These are phyloP conservation scores for Starmera caribaea DNA, from an alignment of 805 yeast species.

Conservation along the genomic window DNA sequence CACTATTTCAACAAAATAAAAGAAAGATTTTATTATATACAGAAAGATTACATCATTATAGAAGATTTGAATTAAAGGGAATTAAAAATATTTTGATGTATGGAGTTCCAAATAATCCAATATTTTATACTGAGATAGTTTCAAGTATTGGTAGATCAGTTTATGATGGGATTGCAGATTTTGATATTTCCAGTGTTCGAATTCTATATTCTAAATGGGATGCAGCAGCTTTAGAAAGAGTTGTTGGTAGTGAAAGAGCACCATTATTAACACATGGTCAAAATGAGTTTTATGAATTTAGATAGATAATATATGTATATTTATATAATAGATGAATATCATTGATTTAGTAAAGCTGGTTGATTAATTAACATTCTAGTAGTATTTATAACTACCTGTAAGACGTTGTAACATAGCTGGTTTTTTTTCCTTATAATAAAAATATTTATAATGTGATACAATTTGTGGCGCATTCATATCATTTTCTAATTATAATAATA, in stretches of 20 bases:
- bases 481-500: too few relatives aligned
- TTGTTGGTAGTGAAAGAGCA: conserved; percentile 73
- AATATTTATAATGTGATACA: too few relatives aligned
- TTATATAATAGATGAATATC: conserved; percentile 1
- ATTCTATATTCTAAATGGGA: conserved; percentile 73
- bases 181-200: conserved; percentile 48
- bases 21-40: conserved; percentile 75
- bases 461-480: too few relatives aligned
- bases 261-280: conserved; percentile 60
- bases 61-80: conserved; percentile 78
- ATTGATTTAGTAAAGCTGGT: too few relatives aligned
- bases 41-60: conserved; percentile 87
- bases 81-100: conserved; percentile 77
- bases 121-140: conserved; percentile 70
- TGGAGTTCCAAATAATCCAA: conserved; percentile 77
- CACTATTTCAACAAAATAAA: conserved; percentile 54
- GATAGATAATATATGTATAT: too few relatives aligned
- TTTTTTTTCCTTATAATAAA: too few relatives aligned
- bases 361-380: too few relatives aligned
- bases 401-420: too few relatives aligned
- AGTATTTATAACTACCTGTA: too few relatives aligned
- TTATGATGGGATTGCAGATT: conserved; percentile 40
- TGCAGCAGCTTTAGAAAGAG: conserved; percentile 63
- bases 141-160: conserved; percentile 55
- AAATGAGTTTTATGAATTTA: conserved; percentile 70